Conservation (phyloP, 441 rosid species). For the Erysimum cheiri region DNA sequence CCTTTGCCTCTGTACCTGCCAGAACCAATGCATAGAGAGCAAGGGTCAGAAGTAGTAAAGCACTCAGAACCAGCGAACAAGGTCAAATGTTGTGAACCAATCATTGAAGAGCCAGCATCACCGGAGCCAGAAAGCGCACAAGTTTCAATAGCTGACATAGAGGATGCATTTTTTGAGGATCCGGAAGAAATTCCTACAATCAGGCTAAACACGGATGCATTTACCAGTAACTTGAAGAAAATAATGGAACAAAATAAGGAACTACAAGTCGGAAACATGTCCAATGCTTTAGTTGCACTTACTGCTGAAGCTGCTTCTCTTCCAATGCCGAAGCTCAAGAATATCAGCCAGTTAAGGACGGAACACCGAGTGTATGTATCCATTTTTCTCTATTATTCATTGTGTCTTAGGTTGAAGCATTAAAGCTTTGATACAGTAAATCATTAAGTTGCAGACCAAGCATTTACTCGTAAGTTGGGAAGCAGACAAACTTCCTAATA, state of each 20-base stretch:
- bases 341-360: conserved; percentile 64
- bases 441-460: not conserved
- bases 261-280: conserved; percentile 57
- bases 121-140: conserved; percentile 59
- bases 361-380: conserved; percentile 71
- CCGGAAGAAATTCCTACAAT: conserved; percentile 71
- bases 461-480: not conserved
- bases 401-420: conserved; percentile 3
- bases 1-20: conserved; percentile 51
- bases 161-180: conserved; percentile 63
- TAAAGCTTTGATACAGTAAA: not conserved
- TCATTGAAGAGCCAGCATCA: conserved; percentile 72
- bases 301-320: conserved; percentile 69
- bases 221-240: conserved; percentile 58
- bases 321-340: conserved; percentile 65
- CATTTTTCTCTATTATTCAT: conserved; percentile 19
- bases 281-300: conserved; percentile 61
- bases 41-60: conserved; percentile 40
- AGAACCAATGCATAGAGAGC: conserved; percentile 48
- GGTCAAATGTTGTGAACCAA: conserved; percentile 54
- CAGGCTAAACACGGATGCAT: conserved; percentile 57
- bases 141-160: conserved; percentile 58
- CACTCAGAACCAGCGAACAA: conserved; percentile 39
- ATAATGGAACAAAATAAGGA: conserved; percentile 61
- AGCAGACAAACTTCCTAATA: not conserved